Evolutionary conservation across 164 flowering plant species (phyloP).

Genomic region (Macadamia tetraphylla): DNA sequence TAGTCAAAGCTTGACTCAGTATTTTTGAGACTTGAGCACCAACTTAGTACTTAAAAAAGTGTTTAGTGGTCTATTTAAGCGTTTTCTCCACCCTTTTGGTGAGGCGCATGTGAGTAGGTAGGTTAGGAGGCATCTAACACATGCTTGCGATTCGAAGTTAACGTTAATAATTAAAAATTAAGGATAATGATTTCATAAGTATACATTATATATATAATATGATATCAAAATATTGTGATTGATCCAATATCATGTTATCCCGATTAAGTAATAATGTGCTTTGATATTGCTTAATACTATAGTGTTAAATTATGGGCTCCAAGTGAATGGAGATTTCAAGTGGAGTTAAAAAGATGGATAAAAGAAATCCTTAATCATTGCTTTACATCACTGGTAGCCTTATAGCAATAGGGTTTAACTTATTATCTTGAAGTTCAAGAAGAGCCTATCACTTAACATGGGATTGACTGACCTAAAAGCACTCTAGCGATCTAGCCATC

Average conservation of each 20-base stretch:
- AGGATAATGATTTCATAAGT: not conserved
- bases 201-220: not conserved
- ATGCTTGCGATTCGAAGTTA: conserved; percentile 12
- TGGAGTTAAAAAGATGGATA: not conserved
- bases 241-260: not conserved
- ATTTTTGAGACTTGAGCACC: not conserved
- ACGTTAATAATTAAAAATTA: not conserved
- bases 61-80: not conserved
- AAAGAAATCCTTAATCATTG: not conserved
- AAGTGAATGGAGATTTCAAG: conserved; percentile 9
- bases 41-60: not conserved
- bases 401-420: not conserved
- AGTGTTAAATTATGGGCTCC: conserved; percentile 14
- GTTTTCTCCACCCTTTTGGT: not conserved
- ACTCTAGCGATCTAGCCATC: too few relatives aligned
- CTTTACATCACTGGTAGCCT: not conserved
- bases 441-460: too few relatives aligned
- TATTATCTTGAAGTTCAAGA: too few relatives aligned
- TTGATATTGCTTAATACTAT: not conserved
- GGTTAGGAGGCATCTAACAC: conserved; percentile 20
- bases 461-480: too few relatives aligned
- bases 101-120: conserved; percentile 20
- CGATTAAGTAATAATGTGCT: not conserved
- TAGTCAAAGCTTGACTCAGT: conserved; percentile 4
- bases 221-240: conserved; percentile 6